These are phyloP conservation scores for Teratosphaeria viscida DNA, from an alignment of 2,329 filamentous ascomycete species.

Conservation along the genomic window DNA sequence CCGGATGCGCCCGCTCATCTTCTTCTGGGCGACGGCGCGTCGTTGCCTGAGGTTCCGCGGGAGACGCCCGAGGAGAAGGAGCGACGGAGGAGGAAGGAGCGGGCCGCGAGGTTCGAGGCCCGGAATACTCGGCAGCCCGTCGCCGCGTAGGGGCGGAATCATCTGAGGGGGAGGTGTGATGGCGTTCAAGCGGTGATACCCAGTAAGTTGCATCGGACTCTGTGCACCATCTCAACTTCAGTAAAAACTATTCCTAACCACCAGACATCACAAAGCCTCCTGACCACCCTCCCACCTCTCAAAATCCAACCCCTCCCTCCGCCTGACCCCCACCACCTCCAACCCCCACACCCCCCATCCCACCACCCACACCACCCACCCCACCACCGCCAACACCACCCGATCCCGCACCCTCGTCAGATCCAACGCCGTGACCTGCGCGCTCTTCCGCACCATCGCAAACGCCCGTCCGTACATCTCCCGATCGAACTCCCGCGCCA, in stretches of 20 bases:
- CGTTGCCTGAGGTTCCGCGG: slow-evolving; percentile 23
- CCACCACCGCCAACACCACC: too few species aligned
- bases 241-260: too few species aligned
- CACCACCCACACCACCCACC: too few species aligned
- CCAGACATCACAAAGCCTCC: too few species aligned
- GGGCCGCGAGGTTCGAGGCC: slow-evolving; percentile 6
- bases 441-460: too few species aligned
- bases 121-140: not conserved
- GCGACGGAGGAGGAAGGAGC: slow-evolving; percentile 18
- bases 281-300: not conserved
- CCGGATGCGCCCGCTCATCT: slow-evolving; percentile 29
- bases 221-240: not conserved
- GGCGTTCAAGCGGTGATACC: not conserved
- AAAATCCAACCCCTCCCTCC: not conserved
- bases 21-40: slow-evolving; percentile 8
- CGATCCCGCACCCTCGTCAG: too few species aligned
- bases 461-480: too few species aligned
- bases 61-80: slow-evolving; percentile 19
- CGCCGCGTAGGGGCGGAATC: not conserved
- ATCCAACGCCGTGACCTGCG: too few species aligned
- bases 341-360: not conserved
- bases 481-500: too few species aligned
- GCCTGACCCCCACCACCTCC: not conserved
- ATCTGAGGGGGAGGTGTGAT: not conserved
- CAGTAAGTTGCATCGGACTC: not conserved